Conservation (phyloP, 139 green algal genomes). For the Haematococcus sp. region DNA sequence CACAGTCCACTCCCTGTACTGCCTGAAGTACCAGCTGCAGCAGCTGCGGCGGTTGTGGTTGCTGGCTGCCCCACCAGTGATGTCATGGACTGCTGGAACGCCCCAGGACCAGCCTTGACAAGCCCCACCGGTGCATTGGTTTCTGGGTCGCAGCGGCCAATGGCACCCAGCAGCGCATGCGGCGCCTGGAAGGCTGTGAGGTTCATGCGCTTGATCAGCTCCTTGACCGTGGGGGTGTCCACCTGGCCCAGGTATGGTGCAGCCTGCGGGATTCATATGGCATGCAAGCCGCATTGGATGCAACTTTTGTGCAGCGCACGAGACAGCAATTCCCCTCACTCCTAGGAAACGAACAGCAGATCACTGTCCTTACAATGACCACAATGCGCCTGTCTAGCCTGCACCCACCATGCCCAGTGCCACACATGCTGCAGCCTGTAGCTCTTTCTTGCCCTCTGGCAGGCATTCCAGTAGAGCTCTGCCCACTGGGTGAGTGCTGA, state of each 20-base stretch:
- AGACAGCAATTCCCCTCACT: too few species aligned
- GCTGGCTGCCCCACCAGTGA: slow-evolving; percentile 28
- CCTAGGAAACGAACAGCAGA: too few species aligned
- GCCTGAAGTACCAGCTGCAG: background rate
- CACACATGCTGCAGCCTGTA: slow-evolving; percentile 28
- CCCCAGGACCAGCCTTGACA: slow-evolving; percentile 25
- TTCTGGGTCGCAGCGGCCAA: slow-evolving; percentile 20
- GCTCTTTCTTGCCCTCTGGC: slow-evolving; percentile 39
- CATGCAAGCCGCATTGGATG: too few species aligned
- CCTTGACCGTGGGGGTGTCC: slow-evolving; percentile 26
- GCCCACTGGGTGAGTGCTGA: slow-evolving; percentile 16
- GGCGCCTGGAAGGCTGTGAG: slow-evolving; percentile 30
- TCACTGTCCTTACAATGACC: background rate
- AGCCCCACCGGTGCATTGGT: slow-evolving; percentile 24
- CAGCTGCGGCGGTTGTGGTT: background rate
- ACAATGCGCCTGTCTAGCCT: background rate
- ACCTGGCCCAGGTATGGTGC: slow-evolving; percentile 31
- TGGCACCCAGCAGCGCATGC: slow-evolving; percentile 26
- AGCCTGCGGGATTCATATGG: slow-evolving; percentile 16
- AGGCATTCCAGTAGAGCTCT: slow-evolving; percentile 41
- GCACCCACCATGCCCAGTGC: slow-evolving; percentile 36
- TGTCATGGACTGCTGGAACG: slow-evolving; percentile 33
- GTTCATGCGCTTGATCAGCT: slow-evolving; percentile 34
- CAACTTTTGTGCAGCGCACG: background rate
- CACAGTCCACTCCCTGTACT: slow-evolving; percentile 10